phyloP scores from a whole-genome alignment of 2,329 filamentous ascomycete species.

The Arthrobotrys entomopaga region DNA sequence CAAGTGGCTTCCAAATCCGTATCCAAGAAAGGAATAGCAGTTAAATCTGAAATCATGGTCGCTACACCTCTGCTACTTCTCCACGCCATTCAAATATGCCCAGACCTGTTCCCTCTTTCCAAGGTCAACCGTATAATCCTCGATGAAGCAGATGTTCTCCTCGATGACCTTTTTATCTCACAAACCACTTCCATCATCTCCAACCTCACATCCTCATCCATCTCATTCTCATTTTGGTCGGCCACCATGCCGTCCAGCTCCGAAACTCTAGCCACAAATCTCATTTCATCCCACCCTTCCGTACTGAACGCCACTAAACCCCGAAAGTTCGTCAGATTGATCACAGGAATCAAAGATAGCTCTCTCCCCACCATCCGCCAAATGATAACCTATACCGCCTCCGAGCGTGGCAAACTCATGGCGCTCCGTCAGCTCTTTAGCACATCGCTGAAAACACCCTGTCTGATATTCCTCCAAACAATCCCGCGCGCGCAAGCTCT shows the following conservation, averaged over 20 bases:
- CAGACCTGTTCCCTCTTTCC: conserved; percentile 67
- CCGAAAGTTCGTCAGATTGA: conserved; percentile 77
- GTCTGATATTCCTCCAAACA: conserved; percentile 95
- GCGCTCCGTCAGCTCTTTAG: conserved; percentile 83
- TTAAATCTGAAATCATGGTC: conserved; percentile 81
- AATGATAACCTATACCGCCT: conserved; percentile 88
- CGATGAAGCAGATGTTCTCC: conserved; percentile 93
- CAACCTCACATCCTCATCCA: conserved; percentile 67
- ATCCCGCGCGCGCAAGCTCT: conserved; percentile 89
- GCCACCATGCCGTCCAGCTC: conserved; percentile 96
- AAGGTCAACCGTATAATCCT: conserved; percentile 79
- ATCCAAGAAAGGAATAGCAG: conserved; percentile 62
- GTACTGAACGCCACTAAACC: conserved; percentile 56
- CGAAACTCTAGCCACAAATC: conserved; percentile 78
- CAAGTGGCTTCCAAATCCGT: conserved; percentile 42
- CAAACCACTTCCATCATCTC: conserved; percentile 77
- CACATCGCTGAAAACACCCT: conserved; percentile 79
- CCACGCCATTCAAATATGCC: conserved; percentile 71
- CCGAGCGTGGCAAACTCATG: conserved; percentile 91
- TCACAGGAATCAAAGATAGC: conserved; percentile 96
- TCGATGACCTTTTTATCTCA: conserved; percentile 88
- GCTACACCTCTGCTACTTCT: conserved; percentile 82
- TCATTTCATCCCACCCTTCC: conserved; percentile 59
- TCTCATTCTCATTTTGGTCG: conserved; percentile 88
- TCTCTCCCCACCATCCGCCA: conserved; percentile 92